Conservation (phyloP, 306 rosid species). For the Rubus parviflorus region DNA sequence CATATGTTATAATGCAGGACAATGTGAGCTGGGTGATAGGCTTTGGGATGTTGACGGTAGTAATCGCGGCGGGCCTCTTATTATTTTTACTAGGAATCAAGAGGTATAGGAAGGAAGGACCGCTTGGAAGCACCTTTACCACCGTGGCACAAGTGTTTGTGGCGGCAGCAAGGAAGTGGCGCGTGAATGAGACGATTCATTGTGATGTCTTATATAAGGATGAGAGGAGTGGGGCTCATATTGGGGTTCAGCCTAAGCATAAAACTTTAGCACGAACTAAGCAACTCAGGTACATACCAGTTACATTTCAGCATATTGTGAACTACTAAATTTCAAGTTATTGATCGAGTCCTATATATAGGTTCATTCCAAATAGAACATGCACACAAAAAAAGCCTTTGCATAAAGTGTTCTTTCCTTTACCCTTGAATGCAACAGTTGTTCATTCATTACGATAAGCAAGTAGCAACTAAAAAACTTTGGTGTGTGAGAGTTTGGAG, state of each 20-base stretch:
- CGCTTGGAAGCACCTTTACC: constrained; percentile 31
- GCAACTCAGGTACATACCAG: constrained; percentile 48
- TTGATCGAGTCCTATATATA: too few relatives aligned
- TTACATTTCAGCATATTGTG: too few relatives aligned
- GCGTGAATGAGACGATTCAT: not conserved
- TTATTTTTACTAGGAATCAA: constrained; percentile 24
- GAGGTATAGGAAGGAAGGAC: constrained; percentile 20
- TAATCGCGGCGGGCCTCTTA: constrained; percentile 2
- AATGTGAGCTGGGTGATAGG: constrained; percentile 33
- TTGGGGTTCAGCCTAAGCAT: not conserved
- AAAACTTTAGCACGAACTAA: constrained; percentile 34
- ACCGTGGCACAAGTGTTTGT: constrained; percentile 23
- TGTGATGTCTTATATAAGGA: too few relatives aligned
- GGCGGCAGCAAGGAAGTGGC: constrained; percentile 32
- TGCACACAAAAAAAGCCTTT: too few relatives aligned
- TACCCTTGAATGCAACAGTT: too few relatives aligned
- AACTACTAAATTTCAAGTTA: not conserved
- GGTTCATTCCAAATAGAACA: too few relatives aligned
- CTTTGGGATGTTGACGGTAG: constrained; percentile 12
- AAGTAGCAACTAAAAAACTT: too few relatives aligned
- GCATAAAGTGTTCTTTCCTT: too few relatives aligned
- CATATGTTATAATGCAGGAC: constrained; percentile 18
- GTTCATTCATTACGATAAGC: too few relatives aligned
- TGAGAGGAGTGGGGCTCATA: too few relatives aligned
- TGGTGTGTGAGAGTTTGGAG: too few relatives aligned